A percentile compares a stretch with the other conserved stretches of the same genome.
Conservation (phyloP, 2,329 filamentous ascomycete species). For the Hortaea sp. region DNA sequence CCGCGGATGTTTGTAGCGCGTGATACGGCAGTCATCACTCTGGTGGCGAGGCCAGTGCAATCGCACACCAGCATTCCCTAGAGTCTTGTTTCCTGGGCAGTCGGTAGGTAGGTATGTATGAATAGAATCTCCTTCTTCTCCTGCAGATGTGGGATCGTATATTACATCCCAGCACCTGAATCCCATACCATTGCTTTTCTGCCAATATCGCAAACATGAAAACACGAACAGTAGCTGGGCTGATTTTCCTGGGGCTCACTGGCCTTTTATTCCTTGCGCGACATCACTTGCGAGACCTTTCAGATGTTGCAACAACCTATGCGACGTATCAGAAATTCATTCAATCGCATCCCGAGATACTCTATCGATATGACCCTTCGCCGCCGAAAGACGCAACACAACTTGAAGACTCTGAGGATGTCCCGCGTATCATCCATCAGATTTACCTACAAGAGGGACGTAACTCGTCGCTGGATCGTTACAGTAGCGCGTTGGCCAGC, state of each 20-base stretch:
- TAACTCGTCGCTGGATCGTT: slow-evolving; percentile 11
- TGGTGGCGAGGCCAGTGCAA: too few relatives aligned
- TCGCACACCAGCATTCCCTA: too few relatives aligned
- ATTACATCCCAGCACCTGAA: too few relatives aligned
- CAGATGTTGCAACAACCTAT: slow-evolving; percentile 15
- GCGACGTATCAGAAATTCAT: slow-evolving; percentile 12
- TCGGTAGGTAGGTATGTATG: too few relatives aligned
- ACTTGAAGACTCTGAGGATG: neutral
- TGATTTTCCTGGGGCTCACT: neutral
- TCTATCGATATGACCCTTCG: slow-evolving; percentile 10
- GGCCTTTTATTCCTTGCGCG: slow-evolving; percentile 2
- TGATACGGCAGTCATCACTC: too few relatives aligned
- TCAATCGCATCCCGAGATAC: slow-evolving; percentile 8
- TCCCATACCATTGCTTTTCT: too few relatives aligned
- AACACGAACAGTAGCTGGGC: neutral
- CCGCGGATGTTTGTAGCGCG: too few relatives aligned
- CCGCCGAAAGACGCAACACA: neutral
- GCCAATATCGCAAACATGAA: neutral
- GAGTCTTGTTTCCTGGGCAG: too few relatives aligned
- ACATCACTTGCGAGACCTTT: slow-evolving; percentile 13
- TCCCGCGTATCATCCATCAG: slow-evolving; percentile 19
- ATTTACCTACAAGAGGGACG: slow-evolving; percentile 15
- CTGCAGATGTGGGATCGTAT: too few relatives aligned
- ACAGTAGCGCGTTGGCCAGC: slow-evolving; percentile 11
- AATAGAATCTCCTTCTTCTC: too few relatives aligned